Conservation (phyloP, 805 yeast genomes). For the Huiozyma sinensis region DNA sequence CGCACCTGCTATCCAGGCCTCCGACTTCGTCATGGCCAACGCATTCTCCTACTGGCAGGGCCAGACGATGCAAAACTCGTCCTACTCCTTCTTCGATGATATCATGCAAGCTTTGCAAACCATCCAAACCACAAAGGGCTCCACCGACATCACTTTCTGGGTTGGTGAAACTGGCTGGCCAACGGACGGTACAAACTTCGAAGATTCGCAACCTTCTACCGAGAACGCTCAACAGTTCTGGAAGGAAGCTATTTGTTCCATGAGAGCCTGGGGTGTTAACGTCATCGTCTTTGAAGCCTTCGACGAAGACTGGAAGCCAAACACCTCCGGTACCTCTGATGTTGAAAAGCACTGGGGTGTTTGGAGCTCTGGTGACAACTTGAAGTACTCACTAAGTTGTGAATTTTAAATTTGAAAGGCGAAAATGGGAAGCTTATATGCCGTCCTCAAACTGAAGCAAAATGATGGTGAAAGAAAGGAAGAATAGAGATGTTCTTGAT, state of each 20-base stretch:
- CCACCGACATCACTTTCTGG: slow-evolving; percentile 81
- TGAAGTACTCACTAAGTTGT: slow-evolving; percentile 40
- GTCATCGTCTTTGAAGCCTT: slow-evolving; percentile 89
- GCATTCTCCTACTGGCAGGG: slow-evolving; percentile 99
- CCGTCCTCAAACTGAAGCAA: too few relatives aligned
- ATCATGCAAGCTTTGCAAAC: slow-evolving; percentile 94
- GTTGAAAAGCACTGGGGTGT: slow-evolving; percentile 97
- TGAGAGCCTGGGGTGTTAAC: slow-evolving; percentile 93
- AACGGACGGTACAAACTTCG: slow-evolving; percentile 68
- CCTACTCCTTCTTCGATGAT: slow-evolving; percentile 90
- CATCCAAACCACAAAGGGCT: slow-evolving; percentile 78
- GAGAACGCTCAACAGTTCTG: slow-evolving; percentile 71
- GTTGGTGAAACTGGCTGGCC: slow-evolving; percentile 99
- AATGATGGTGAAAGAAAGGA: too few relatives aligned
- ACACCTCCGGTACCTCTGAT: slow-evolving; percentile 70
- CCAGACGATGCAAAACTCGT: slow-evolving; percentile 69
- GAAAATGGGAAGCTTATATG: not conserved
- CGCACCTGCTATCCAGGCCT: slow-evolving; percentile 59
- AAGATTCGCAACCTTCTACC: slow-evolving; percentile 54
- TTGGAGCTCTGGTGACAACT: slow-evolving; percentile 41
- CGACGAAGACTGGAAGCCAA: slow-evolving; percentile 95
- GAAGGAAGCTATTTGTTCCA: slow-evolving; percentile 83
- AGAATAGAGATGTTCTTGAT: too few relatives aligned
- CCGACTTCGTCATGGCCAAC: slow-evolving; percentile 83
- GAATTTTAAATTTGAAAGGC: slow-evolving; percentile 26